phyloP scores from a whole-genome alignment of 441 rosid species.

The Erodium texanum region DNA sequence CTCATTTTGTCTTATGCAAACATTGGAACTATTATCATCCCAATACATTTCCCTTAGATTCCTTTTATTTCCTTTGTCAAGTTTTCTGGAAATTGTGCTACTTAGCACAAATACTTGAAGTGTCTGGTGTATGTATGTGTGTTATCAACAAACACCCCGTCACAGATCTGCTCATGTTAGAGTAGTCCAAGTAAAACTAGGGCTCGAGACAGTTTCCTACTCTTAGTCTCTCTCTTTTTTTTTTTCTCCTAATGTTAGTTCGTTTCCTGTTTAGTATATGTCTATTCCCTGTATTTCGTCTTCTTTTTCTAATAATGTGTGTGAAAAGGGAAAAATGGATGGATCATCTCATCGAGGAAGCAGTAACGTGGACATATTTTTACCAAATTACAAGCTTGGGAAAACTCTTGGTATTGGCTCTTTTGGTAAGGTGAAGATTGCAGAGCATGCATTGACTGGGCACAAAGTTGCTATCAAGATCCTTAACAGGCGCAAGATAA shows the following conservation, averaged over 20 bases:
- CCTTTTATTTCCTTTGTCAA: not conserved
- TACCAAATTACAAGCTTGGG: slow-evolving; percentile 80
- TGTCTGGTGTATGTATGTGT: not conserved
- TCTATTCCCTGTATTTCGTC: not conserved
- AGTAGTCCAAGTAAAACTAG: no score
- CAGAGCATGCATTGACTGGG: slow-evolving; percentile 82
- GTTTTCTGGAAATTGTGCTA: not conserved
- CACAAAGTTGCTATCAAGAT: slow-evolving; percentile 96
- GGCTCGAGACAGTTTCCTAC: no score
- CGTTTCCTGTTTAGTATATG: no score
- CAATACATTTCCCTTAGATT: not conserved
- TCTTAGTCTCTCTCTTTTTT: no score
- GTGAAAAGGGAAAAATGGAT: slow-evolving; percentile 50
- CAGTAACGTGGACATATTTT: slow-evolving; percentile 39
- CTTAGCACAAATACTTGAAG: not conserved
- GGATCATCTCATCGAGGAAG: slow-evolving; percentile 43
- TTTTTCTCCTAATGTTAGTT: no score
- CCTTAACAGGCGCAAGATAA: slow-evolving; percentile 88
- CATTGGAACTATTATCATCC: not conserved
- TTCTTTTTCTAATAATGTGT: not conserved
- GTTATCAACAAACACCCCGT: not conserved
- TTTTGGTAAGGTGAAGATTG: slow-evolving; percentile 92
- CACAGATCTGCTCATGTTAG: not conserved
- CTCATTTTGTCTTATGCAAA: not conserved
- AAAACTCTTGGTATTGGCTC: slow-evolving; percentile 94